Percentiles rank a stretch among this genome's conserved stretches.
Evolutionary conservation across 2,329 filamentous ascomycete genomes (phyloP).

Genomic region (Periconia sp.): DNA sequence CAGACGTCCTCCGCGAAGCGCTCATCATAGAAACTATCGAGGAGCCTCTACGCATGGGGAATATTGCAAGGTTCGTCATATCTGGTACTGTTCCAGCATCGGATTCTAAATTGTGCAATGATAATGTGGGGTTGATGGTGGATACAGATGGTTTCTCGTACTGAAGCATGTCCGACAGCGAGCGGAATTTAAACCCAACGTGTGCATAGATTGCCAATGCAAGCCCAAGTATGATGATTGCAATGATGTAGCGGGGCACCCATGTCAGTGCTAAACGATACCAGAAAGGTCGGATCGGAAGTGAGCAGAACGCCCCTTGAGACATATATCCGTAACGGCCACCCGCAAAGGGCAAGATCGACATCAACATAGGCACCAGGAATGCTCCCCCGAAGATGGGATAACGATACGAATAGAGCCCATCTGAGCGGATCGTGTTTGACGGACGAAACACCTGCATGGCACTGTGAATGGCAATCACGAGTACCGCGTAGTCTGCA

Average conservation of each 20-base stretch:
- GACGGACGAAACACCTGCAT: constrained; percentile 68
- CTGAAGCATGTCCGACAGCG: constrained; percentile 29
- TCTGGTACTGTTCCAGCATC: background rate
- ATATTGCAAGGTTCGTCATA: constrained; percentile 3
- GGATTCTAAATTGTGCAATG: constrained; percentile 4
- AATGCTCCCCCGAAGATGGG: constrained; percentile 61
- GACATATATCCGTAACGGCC: constrained; percentile 59
- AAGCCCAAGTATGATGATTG: constrained; percentile 63
- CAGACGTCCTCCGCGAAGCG: constrained; percentile 5
- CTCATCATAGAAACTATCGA: constrained; percentile 1
- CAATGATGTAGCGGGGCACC: constrained; percentile 73
- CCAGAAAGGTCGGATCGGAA: constrained; percentile 69
- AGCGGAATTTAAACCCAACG: constrained; percentile 51
- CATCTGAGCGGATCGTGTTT: constrained; percentile 54
- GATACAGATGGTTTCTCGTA: constrained; percentile 14
- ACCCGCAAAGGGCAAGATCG: constrained; percentile 65
- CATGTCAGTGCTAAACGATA: constrained; percentile 68
- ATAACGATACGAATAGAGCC: constrained; percentile 68
- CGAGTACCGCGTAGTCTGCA: constrained; percentile 66
- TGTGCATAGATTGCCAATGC: constrained; percentile 73
- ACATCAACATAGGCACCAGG: constrained; percentile 60
- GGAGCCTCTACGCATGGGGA: constrained; percentile 12
- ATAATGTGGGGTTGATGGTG: constrained; percentile 5
- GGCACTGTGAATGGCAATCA: constrained; percentile 73
- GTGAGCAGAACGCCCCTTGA: constrained; percentile 68